phyloP scores from a whole-genome alignment of 805 yeast species.

The Yarrowia sp. region DNA sequence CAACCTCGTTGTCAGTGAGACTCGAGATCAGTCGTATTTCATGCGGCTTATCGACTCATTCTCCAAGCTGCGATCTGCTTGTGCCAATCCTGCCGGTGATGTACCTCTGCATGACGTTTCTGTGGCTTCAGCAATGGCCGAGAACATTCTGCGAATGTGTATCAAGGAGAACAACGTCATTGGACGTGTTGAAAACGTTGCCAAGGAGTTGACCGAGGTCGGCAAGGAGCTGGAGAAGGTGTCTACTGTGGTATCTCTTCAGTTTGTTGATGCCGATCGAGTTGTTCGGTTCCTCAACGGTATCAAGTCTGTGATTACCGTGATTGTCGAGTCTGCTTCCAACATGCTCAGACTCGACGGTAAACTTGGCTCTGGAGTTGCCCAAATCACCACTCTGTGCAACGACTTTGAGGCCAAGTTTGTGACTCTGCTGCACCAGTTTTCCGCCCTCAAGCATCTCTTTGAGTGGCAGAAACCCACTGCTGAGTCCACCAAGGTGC shows the following conservation, averaged over 20 bases:
- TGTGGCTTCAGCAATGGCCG: conserved; percentile 26
- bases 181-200: background rate
- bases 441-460: background rate
- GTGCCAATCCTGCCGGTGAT: conserved; percentile 62
- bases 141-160: conserved; percentile 19
- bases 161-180: conserved; percentile 13
- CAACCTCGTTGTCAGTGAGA: conserved; percentile 47
- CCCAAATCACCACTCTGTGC: background rate
- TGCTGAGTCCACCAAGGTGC: background rate
- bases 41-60: conserved; percentile 72
- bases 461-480: conserved; percentile 22
- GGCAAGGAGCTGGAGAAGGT: background rate
- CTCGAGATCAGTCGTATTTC: conserved; percentile 47
- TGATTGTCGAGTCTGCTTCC: background rate
- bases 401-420: conserved; percentile 1
- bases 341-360: background rate
- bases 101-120: conserved; percentile 49
- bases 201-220: background rate
- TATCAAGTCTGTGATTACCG: background rate
- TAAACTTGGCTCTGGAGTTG: background rate
- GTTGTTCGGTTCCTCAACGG: background rate
- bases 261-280: background rate
- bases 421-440: background rate
- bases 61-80: conserved; percentile 72
- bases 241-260: background rate